These are phyloP conservation scores for Saturnispora hagleri DNA, from an alignment of 805 yeast genomes.

Conservation along the genomic window DNA sequence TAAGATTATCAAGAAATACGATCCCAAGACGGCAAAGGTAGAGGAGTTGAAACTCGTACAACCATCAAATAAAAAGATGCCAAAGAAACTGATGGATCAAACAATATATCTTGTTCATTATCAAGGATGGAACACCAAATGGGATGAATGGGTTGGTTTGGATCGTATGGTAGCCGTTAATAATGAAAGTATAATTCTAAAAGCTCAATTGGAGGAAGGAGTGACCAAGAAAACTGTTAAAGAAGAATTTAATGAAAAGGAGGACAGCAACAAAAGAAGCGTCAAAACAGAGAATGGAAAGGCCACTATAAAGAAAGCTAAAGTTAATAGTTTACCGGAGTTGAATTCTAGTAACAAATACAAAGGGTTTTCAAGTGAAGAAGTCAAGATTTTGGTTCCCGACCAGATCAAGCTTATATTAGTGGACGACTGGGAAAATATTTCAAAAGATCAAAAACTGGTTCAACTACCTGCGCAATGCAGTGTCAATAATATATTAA, in stretches of 20 bases:
- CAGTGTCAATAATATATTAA: slow-evolving; percentile 45
- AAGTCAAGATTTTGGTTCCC: slow-evolving; percentile 52
- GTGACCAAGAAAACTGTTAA: slow-evolving; percentile 25
- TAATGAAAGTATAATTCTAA: slow-evolving; percentile 57
- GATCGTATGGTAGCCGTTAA: slow-evolving; percentile 60
- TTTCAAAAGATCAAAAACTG: slow-evolving; percentile 72
- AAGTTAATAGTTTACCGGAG: neutral
- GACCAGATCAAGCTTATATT: slow-evolving; percentile 57
- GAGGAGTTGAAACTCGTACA: slow-evolving; percentile 32
- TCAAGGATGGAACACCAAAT: slow-evolving; percentile 89
- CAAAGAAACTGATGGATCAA: slow-evolving; percentile 12
- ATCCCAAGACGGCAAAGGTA: slow-evolving; percentile 38
- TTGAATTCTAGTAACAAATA: neutral
- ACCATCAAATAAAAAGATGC: slow-evolving; percentile 19
- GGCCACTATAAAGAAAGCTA: neutral
- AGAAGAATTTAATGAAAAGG: neutral
- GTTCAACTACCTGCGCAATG: slow-evolving; percentile 52
- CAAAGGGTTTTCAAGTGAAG: slow-evolving; percentile 20
- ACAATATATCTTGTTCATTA: slow-evolving; percentile 64
- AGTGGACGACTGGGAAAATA: slow-evolving; percentile 89
- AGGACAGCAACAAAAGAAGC: neutral
- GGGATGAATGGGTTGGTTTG: slow-evolving; percentile 92
- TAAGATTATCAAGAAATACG: slow-evolving; percentile 57
- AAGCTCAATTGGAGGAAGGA: slow-evolving; percentile 53
- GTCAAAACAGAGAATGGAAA: neutral